Conservation (phyloP, 1,284 basidiomycete genomes). For the Puccinia triticina region DNA sequence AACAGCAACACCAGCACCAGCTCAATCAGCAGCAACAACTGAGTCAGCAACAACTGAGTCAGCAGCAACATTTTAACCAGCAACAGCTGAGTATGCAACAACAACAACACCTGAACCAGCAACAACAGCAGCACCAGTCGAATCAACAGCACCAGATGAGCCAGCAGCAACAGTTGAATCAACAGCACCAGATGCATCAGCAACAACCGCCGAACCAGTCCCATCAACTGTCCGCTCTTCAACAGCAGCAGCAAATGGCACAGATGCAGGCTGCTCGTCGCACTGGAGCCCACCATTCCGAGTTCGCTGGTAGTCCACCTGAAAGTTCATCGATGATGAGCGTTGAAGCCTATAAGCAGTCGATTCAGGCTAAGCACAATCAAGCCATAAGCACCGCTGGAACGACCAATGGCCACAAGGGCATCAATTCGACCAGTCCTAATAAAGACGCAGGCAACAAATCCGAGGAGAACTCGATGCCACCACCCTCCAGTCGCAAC, state of each 20-base stretch:
- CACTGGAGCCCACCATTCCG: neutral
- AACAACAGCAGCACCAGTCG: constrained; percentile 18
- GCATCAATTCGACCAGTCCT: constrained; percentile 13
- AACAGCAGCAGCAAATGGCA: constrained; percentile 28
- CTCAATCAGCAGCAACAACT: constrained; percentile 17
- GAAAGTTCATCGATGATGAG: constrained; percentile 19
- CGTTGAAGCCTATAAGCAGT: constrained; percentile 47
- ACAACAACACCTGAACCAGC: constrained; percentile 24
- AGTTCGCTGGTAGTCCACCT: constrained; percentile 9
- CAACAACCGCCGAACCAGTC: neutral
- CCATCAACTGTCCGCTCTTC: neutral
- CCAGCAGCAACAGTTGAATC: neutral
- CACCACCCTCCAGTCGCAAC: constrained; percentile 34
- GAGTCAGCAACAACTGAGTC: constrained; percentile 16
- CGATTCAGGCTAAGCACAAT: constrained; percentile 39
- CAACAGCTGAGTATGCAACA: constrained; percentile 9
- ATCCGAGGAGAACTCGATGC: constrained; percentile 31
- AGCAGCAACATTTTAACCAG: constrained; percentile 19
- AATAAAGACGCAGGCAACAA: constrained; percentile 10
- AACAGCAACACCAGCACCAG: neutral
- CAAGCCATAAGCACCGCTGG: constrained; percentile 28
- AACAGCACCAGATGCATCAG: constrained; percentile 11
- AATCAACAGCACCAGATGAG: neutral
- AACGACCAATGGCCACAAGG: constrained; percentile 8
- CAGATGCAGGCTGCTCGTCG: constrained; percentile 40